Base-by-base conservation (phyloP, 2,329 filamentous ascomycete genomes). In the Malbranchea cinnamomea region DNA sequence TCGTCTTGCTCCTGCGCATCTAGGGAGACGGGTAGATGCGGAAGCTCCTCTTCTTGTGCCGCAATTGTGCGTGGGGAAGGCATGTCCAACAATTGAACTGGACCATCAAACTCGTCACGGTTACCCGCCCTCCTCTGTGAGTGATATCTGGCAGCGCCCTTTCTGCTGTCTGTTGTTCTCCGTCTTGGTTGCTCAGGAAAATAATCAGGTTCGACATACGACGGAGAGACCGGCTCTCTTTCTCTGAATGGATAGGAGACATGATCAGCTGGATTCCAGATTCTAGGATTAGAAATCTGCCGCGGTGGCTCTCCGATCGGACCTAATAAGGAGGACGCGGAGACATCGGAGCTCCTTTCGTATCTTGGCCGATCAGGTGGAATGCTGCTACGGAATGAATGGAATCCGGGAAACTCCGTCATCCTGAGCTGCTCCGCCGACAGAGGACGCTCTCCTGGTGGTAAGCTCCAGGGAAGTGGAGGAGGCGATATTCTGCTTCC, bases 41-140 rank as follows among this genome's bases (percentile, higher is more conserved):
- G 81, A 29, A 91, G 65, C 47, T 87, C 79, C 41, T 78, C 71
- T 51, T 85, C 80, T 57, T 83, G 78, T 53, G 75, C 68, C 38
- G 78, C 76, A 42, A 83, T 67, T 44, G 77, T 74, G 39, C 76
- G 72, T 32, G 74, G 66, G 13, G 75, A 65, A 22, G 80, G 81
- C 26, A 74, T 70, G 39, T 80, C 74, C 40, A 91, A 63, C 41
- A 84, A 76, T 52, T 91, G 82, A 43, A 84, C 78, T 6, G 82
- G 81, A 2, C 82, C 82, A 55, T 89, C 82, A 55, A 91, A 91
- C 55, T 89, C 82, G 61, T 91, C 82, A 37, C 82, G 69, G 58
- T 85, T 85, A 23, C 78, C 81, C 15, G 79, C 73, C 17, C 78
- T 69, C 25, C 39, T 67, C 48, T 80, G 75, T 23, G 57, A 53